Conservation (phyloP, 768 basidiomycete species). For the Leccinum aurantiacum region DNA sequence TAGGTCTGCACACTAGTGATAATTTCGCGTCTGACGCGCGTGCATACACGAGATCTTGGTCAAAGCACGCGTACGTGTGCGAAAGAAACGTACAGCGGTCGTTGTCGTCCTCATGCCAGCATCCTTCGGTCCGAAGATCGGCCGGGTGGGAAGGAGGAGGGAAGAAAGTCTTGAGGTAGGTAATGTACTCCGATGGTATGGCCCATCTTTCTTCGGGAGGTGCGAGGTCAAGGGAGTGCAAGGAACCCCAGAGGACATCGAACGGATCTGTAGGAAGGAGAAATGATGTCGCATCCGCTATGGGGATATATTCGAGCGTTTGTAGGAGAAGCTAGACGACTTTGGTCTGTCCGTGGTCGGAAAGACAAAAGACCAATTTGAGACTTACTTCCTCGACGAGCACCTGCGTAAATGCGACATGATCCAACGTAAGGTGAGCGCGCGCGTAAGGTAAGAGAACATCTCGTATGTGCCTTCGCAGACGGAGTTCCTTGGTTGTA, state of each 20-base stretch:
- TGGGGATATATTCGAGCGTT: slow-evolving; percentile 43
- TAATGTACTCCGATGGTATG: slow-evolving; percentile 25
- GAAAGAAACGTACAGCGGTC: slow-evolving; percentile 33
- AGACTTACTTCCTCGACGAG: slow-evolving; percentile 45
- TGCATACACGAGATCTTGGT: background rate
- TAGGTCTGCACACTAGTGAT: slow-evolving; percentile 32
- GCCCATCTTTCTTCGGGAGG: slow-evolving; percentile 46
- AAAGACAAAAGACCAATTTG: background rate
- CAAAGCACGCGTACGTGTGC: slow-evolving; percentile 20
- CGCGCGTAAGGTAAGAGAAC: slow-evolving; percentile 55
- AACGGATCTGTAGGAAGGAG: slow-evolving; percentile 57
- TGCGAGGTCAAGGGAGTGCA: slow-evolving; percentile 32
- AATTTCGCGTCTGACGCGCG: slow-evolving; percentile 26
- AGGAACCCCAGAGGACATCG: slow-evolving; percentile 40
- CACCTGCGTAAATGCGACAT: slow-evolving; percentile 52
- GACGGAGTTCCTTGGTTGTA: slow-evolving; percentile 21
- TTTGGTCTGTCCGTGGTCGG: background rate
- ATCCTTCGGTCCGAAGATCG: slow-evolving; percentile 37
- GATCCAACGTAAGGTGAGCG: slow-evolving; percentile 53
- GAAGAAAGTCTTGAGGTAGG: slow-evolving; percentile 22
- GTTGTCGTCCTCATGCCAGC: slow-evolving; percentile 33
- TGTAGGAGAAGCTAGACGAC: slow-evolving; percentile 41
- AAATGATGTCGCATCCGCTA: slow-evolving; percentile 51
- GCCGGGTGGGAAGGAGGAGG: slow-evolving; percentile 16
- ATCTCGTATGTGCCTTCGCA: slow-evolving; percentile 49